Percentiles rank a stretch among this genome's conserved stretches.
Conservation (phyloP, 1,284 basidiomycete species). For the Meira nashicola region DNA sequence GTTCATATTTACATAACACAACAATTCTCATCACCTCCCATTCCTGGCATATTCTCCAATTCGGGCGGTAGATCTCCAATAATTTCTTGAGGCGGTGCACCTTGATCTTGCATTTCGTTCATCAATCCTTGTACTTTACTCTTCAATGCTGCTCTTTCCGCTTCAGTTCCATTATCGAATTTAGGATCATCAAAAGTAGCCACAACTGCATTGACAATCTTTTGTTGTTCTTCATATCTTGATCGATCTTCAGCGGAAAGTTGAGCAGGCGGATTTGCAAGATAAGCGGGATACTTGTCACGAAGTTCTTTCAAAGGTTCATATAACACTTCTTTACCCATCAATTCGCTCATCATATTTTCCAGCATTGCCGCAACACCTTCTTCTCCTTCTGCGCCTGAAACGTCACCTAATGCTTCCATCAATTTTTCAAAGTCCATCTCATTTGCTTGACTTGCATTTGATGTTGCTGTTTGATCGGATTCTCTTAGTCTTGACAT, state of each 20-base stretch:
- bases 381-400: conserved; percentile 52
- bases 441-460: conserved; percentile 30
- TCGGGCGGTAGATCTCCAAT: conserved; percentile 64
- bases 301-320: conserved; percentile 85
- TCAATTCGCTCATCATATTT: conserved; percentile 84
- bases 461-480: conserved; percentile 56
- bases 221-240: conserved; percentile 68
- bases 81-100: conserved; percentile 80
- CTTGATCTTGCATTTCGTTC: conserved; percentile 78
- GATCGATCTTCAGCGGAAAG: conserved; percentile 64
- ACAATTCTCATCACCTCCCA: conserved; percentile 7
- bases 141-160: conserved; percentile 61
- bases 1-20: background rate
- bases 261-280: conserved; percentile 52
- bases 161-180: conserved; percentile 53
- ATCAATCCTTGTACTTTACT: conserved; percentile 66
- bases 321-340: conserved; percentile 88
- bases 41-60: conserved; percentile 1
- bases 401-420: conserved; percentile 50
- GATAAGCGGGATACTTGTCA: conserved; percentile 82
- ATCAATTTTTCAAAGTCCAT: conserved; percentile 66
- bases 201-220: conserved; percentile 66
- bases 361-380: conserved; percentile 75
- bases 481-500: conserved; percentile 75
- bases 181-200: conserved; percentile 66